Base-by-base conservation (phyloP, 768 basidiomycete genomes). In the Phlebiopsis flavidoalba region DNA sequence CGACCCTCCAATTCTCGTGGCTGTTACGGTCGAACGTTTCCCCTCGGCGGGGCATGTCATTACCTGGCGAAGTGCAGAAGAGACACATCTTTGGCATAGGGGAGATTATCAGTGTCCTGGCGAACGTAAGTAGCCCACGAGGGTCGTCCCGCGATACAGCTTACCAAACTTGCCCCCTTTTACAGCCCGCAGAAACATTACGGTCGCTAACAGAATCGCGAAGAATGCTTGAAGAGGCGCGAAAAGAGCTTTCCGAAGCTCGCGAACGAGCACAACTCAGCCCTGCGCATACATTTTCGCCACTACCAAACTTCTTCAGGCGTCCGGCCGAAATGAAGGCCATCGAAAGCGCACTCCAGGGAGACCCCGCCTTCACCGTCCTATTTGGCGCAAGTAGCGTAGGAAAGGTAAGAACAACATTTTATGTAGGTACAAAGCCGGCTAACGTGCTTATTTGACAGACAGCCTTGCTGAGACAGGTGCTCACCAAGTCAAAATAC, bases 381-480 rank as follows among this genome's bases (percentile, higher is more conserved):
- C 74, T 93, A 8, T 91, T 90, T 60, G 91, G 91, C 3, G 88
- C 89, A 33, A 89, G 88, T 62, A 86, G 87, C 8, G 88, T 88
- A 1, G 91, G 92, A 61, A 93, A 93, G 84, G 89, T 84, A 59
- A 10, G 87, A 80, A 56, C 14, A 37, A 8, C 26, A 43, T 14
- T 6, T 43, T 15, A 7, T 17, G 21, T 35, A 19, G 19, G 7
- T 52, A 51, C 19, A 8, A 47, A 6, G n/a, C 19, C 8, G 11
- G 40, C 24, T 57, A 24, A 57, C 31, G 21, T n/a, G n/a, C 31
- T 19, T 35, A n/a, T 17, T 36, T 24, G 66, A 8, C 54, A 91
- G 86, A 94, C 92, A 5, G 85, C 88, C 0, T 80, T 94, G 8
- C 77, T 93, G 12, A 82, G 91, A 49, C 88, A 93, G 72, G 83